Base-by-base conservation (phyloP, 177 flowering plant genomes). In the Vitis hybrid region DNA sequence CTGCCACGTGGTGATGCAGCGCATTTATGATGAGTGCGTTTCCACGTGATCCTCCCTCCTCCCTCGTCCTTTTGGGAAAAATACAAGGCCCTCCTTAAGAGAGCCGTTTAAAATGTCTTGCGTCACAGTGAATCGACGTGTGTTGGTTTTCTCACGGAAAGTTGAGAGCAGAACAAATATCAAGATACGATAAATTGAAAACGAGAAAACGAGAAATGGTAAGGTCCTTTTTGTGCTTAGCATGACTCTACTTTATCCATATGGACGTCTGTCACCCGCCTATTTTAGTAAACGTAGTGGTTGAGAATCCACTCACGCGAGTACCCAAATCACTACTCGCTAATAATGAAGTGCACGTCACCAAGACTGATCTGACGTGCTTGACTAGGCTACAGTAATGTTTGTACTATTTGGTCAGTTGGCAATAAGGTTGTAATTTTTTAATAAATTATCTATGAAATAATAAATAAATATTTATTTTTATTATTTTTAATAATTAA, bases 31-130 rank as follows among this genome's bases (percentile, higher is more conserved):
- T 51, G 65, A 14, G 26, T n/a, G 10, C 13, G 16, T 50, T n/a
- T 26, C 13, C 72, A 69, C 52, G 26, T 29, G 65, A 69, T 51
- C 5, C 26, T 16, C 26, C 1, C 53, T 68, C 45, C 45, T 39
- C 7, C 45, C 1, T 39, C 45, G 45, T 1, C 45, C 45, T 60
- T 12, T 39, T 14, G 9, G 15, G 55, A 55, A 33, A 48, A 64
- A 48, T 71, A 48, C 68, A 69, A 62, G 53, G 58, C 11, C 10
- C 39, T 20, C 8, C 66, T 62, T 70, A 61, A 67, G 52, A 67
- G 66, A 74, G 70, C 66, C 72, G 72, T 69, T 74, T 74, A 66
- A 70, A 66, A 51, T 75, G 68, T 67, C 68, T 19, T 56, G 74
- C 71, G 78, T 75, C 78, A 75, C 61, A 14, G 31, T 5, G 62